These are phyloP conservation scores for Taphrina pruni DNA, from an alignment of 1,139 yeast species.

Conservation along the genomic window DNA sequence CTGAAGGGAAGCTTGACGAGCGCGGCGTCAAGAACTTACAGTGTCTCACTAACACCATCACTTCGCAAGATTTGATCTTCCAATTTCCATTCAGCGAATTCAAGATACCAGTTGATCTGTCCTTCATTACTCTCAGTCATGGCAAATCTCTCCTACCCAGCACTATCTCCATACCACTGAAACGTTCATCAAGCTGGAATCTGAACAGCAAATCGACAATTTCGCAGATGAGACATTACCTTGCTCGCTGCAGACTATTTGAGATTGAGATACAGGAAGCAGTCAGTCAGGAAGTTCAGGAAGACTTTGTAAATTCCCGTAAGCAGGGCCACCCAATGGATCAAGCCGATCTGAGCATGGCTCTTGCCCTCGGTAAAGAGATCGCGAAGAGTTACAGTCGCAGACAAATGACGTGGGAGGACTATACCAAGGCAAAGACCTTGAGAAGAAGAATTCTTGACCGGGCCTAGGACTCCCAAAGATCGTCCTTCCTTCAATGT, in stretches of 20 bases:
- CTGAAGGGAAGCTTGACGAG: slow-evolving; percentile 43
- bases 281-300: slow-evolving; percentile 41
- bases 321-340: slow-evolving; percentile 39
- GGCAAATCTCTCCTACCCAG: slow-evolving; percentile 42
- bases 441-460: neutral
- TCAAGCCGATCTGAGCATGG: slow-evolving; percentile 39
- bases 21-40: slow-evolving; percentile 42
- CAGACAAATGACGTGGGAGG: slow-evolving; percentile 39
- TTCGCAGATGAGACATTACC: slow-evolving; percentile 13
- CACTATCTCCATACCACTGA: slow-evolving; percentile 25
- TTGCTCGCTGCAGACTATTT: slow-evolving; percentile 29
- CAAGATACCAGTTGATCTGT: slow-evolving; percentile 40
- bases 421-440: slow-evolving; percentile 21
- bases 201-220: slow-evolving; percentile 6
- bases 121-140: slow-evolving; percentile 41
- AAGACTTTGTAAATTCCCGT: slow-evolving; percentile 42
- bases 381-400: slow-evolving; percentile 39
- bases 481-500: slow-evolving; percentile 1
- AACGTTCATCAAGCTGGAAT: slow-evolving; percentile 11
- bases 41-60: slow-evolving; percentile 29
- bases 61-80: slow-evolving; percentile 41
- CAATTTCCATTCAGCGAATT: slow-evolving; percentile 43
- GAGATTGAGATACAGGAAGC: slow-evolving; percentile 39
- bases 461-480: neutral
- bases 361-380: slow-evolving; percentile 38